Evolutionary conservation across 2,329 filamentous ascomycete species (phyloP).

Genomic region (Fusarium guadeloupense): DNA sequence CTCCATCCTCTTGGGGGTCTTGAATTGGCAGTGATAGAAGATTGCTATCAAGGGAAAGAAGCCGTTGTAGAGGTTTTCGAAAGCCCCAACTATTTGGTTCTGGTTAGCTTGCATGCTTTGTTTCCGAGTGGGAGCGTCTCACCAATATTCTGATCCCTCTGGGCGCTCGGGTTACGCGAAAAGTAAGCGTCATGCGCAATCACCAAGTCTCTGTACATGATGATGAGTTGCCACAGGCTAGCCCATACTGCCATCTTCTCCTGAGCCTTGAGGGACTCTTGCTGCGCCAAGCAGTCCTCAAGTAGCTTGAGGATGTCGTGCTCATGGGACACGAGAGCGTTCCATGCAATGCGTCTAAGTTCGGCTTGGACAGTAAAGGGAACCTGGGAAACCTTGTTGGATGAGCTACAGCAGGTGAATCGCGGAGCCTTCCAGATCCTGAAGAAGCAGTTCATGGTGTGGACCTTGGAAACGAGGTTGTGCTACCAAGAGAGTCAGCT

Average conservation of each 20-base stretch:
- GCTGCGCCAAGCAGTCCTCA: constrained; percentile 52
- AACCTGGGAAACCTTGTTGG: constrained; percentile 49
- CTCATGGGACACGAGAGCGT: constrained; percentile 50
- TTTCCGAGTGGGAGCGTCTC: constrained; percentile 10
- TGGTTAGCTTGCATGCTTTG: constrained; percentile 16
- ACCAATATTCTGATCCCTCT: constrained; percentile 40
- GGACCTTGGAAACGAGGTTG: constrained; percentile 54
- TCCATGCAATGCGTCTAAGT: constrained; percentile 52
- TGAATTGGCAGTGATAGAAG: constrained; percentile 54
- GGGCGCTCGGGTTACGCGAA: constrained; percentile 33
- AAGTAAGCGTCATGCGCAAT: constrained; percentile 45
- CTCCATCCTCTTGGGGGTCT: constrained; percentile 53
- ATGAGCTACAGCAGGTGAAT: constrained; percentile 54
- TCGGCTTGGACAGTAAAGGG: constrained; percentile 54
- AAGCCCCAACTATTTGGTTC: constrained; percentile 28
- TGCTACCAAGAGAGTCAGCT: constrained; percentile 47
- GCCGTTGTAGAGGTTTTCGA: constrained; percentile 45
- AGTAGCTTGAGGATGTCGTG: constrained; percentile 53
- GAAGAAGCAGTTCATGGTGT: constrained; percentile 60
- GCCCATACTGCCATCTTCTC: constrained; percentile 59
- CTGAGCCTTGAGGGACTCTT: constrained; percentile 50
- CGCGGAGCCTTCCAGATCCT: constrained; percentile 57
- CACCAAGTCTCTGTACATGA: constrained; percentile 58
- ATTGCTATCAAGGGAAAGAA: constrained; percentile 52
- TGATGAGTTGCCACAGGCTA: constrained; percentile 59